These are phyloP conservation scores for Phytophthora europaea DNA, from an alignment of 352 stramenopile genomes.

Conservation along the genomic window DNA sequence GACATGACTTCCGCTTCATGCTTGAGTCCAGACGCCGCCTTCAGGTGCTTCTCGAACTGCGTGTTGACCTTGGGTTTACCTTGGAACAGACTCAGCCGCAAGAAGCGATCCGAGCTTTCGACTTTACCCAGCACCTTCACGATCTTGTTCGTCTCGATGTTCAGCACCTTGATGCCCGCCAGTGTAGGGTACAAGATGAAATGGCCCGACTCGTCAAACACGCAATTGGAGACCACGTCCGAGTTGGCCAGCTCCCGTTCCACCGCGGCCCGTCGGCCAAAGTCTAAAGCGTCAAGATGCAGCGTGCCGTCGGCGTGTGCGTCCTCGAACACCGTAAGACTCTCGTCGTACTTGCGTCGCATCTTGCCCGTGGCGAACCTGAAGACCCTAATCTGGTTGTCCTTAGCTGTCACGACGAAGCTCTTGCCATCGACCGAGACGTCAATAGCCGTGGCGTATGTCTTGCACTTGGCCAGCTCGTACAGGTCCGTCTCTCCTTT, in stretches of 20 bases:
- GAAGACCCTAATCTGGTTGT: conserved; percentile 94
- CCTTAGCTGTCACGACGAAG: conserved; percentile 90
- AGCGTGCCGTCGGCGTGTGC: conserved; percentile 77
- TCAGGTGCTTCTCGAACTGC: conserved; percentile 93
- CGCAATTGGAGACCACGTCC: conserved; percentile 75
- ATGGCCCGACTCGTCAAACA: conserved; percentile 97
- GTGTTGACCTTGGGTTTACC: conserved; percentile 96
- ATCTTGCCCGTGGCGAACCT: conserved; percentile 90
- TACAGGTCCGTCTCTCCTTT: conserved; percentile 98
- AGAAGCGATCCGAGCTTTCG: conserved; percentile 97
- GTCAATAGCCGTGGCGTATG: conserved; percentile 80
- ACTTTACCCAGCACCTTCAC: conserved; percentile 94
- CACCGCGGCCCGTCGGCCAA: conserved; percentile 86
- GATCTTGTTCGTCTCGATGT: conserved; percentile 95
- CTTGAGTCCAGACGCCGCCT: conserved; percentile 58
- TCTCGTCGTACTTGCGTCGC: conserved; percentile 91
- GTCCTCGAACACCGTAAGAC: conserved; percentile 90
- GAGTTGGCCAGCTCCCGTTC: conserved; percentile 82
- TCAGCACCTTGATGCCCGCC: conserved; percentile 98
- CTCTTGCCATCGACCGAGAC: conserved; percentile 69
- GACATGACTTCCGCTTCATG: conserved; percentile 71
- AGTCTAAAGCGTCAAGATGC: conserved; percentile 90
- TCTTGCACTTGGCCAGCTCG: conserved; percentile 95
- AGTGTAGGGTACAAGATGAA: conserved; percentile 97
- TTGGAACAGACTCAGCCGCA: conserved; percentile 95